Evolutionary conservation across 768 basidiomycete genomes (phyloP).

Genomic region (Agaricus sinodeliciosus): DNA sequence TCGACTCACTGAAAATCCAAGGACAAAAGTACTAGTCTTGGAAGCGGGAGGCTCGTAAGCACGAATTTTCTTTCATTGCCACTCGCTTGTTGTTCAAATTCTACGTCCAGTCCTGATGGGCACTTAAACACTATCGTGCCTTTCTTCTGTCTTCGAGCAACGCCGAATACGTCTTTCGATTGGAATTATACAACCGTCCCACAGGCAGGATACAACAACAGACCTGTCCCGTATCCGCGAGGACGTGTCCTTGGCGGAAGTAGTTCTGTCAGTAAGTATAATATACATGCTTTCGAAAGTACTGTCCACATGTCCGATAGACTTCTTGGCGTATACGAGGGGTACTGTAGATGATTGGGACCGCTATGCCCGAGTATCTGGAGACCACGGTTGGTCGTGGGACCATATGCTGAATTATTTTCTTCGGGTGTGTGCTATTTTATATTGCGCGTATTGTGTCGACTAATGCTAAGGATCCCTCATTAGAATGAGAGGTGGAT

Average conservation of each 20-base stretch:
- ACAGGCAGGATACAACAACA: slow-evolving; percentile 18
- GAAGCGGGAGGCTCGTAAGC: slow-evolving; percentile 52
- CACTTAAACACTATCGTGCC: slow-evolving; percentile 10
- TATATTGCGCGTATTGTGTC: not conserved
- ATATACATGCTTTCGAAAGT: slow-evolving; percentile 9
- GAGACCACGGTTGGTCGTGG: slow-evolving; percentile 43
- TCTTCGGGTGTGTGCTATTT: slow-evolving; percentile 16
- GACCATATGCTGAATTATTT: slow-evolving; percentile 23
- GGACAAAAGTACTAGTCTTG: slow-evolving; percentile 40
- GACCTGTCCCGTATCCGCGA: slow-evolving; percentile 18
- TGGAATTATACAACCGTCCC: slow-evolving; percentile 23
- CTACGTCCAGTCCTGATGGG: slow-evolving; percentile 10
- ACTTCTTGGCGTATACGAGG: slow-evolving; percentile 24
- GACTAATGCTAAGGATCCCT: not conserved
- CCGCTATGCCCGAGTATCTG: slow-evolving; percentile 39
- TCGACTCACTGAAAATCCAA: slow-evolving; percentile 44
- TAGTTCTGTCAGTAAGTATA: slow-evolving; percentile 21
- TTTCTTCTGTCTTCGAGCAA: slow-evolving; percentile 13
- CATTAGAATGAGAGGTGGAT: slow-evolving; percentile 22
- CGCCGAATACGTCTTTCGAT: slow-evolving; percentile 16
- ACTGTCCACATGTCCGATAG: slow-evolving; percentile 7
- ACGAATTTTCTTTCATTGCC: not conserved
- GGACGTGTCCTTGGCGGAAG: slow-evolving; percentile 23
- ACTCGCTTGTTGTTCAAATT: not conserved
- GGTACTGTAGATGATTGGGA: slow-evolving; percentile 44